These are phyloP conservation scores for Pseudozyma sp. DNA, from an alignment of 1,284 basidiomycete species.

Conservation along the genomic window DNA sequence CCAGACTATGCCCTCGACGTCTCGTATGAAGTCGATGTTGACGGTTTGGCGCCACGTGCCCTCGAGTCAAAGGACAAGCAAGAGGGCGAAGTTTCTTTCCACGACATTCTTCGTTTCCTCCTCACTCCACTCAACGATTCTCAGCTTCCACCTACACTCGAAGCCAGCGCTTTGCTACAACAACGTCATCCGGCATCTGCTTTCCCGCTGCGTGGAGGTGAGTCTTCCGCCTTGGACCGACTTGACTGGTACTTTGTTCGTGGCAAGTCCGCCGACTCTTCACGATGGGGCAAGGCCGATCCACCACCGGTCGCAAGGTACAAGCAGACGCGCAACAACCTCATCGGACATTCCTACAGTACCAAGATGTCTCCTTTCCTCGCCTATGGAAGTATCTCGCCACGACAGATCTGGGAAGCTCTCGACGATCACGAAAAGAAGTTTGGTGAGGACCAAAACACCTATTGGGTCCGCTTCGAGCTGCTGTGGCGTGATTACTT, in stretches of 20 bases:
- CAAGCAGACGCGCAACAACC: constrained; percentile 74
- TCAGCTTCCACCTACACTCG: constrained; percentile 49
- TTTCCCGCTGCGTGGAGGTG: constrained; percentile 62
- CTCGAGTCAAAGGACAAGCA: constrained; percentile 52
- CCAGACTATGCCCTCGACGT: constrained; percentile 61
- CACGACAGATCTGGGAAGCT: constrained; percentile 70
- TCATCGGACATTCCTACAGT: constrained; percentile 73
- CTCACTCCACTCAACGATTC: constrained; percentile 60
- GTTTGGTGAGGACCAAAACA: constrained; percentile 69
- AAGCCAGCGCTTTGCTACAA: constrained; percentile 54
- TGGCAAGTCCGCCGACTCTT: constrained; percentile 60
- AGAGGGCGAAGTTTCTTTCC: constrained; percentile 61
- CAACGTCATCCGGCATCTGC: constrained; percentile 63
- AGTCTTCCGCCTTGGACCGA: constrained; percentile 61
- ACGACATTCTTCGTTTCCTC: constrained; percentile 62
- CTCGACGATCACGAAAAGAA: constrained; percentile 69
- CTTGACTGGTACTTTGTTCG: constrained; percentile 66
- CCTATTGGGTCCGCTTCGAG: constrained; percentile 73
- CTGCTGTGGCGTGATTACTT: constrained; percentile 75
- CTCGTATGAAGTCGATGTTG: constrained; percentile 64
- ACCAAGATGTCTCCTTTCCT: constrained; percentile 74
- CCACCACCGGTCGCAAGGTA: constrained; percentile 70
- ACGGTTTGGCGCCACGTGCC: constrained; percentile 51
- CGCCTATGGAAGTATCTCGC: constrained; percentile 72
- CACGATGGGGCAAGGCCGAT: constrained; percentile 58